These are phyloP conservation scores for Didymella lethalis DNA, from an alignment of 2,329 filamentous ascomycete genomes.

Conservation along the genomic window DNA sequence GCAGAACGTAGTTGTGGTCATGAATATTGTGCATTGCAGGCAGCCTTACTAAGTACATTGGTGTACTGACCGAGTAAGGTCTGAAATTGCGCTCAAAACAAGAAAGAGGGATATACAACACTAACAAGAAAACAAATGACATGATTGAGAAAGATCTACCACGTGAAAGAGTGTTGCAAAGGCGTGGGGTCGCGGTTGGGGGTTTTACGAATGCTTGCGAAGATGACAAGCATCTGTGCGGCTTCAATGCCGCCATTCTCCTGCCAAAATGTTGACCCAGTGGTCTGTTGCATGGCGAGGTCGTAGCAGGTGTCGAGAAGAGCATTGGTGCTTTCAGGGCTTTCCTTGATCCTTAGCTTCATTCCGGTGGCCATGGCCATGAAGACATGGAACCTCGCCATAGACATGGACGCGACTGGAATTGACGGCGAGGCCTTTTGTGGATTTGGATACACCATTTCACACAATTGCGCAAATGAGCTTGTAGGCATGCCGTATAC, in stretches of 20 bases:
- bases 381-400: slow-evolving; percentile 50
- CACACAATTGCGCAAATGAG: slow-evolving; percentile 42
- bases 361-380: slow-evolving; percentile 49
- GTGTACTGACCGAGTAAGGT: neutral
- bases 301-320: slow-evolving; percentile 49
- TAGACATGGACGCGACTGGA: slow-evolving; percentile 36
- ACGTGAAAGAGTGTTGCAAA: slow-evolving; percentile 44
- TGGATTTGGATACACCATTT: slow-evolving; percentile 44
- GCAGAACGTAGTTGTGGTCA: neutral
- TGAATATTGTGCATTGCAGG: slow-evolving; percentile 1
- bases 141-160: slow-evolving; percentile 25
- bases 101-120: slow-evolving; percentile 4
- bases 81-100: neutral
- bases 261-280: slow-evolving; percentile 44
- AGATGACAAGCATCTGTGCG: slow-evolving; percentile 43
- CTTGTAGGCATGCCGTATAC: slow-evolving; percentile 37
- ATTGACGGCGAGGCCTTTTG: slow-evolving; percentile 30
- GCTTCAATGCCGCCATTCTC: slow-evolving; percentile 46
- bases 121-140: neutral
- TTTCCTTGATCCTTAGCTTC: slow-evolving; percentile 45
- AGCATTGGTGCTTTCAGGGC: slow-evolving; percentile 41
- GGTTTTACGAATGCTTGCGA: slow-evolving; percentile 41
- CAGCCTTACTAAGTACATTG: slow-evolving; percentile 3
- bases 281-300: slow-evolving; percentile 47
- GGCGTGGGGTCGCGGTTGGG: slow-evolving; percentile 29